Base-by-base conservation (phyloP, 768 basidiomycete species). In the Inosperma sp. region DNA sequence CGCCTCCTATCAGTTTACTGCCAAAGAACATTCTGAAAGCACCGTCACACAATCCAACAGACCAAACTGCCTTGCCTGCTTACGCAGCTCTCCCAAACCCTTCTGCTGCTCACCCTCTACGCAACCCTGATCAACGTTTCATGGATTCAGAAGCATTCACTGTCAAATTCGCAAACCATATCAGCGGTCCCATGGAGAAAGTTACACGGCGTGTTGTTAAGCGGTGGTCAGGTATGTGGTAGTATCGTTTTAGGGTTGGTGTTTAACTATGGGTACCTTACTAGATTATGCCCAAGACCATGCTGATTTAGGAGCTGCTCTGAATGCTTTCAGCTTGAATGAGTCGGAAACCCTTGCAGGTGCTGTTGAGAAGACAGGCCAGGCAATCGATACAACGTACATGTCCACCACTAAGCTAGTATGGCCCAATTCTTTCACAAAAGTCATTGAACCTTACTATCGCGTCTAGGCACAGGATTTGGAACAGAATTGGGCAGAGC, bases 1-100 rank as follows among this genome's bases (percentile, higher is more conserved):
- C 93, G 1, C 90, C 93, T 6, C 96, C 96, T 1, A 65, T 98
- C 51, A 92, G 93, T 2, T 73, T 85, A 36, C 72, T 98, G 2
- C 96, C 96, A 3, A 98, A 96, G 79, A 97, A 97, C 66, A 85
- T 92, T 10, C 77, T 99, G 41, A 93, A 93, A 64, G 93, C 95
- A 0, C 93, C 96, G 3, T 89, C 94, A 2, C 90, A 96, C 67
- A 89, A 93, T 64, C 94, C 96, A 5, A 91, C 92, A 4, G 89
- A 94, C 63, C 77, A 80, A 57, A 78, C 74, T 51, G 78, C 81
- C 19, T 80, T 84, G 1, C 69, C 80, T 22, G 85, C 90, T 1
- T 96, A 95, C 62, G 77, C 82, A 37, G 86, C 84, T 14, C 78
- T 99, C 26, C 93, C 96, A 4, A 89, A 87, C 53, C 95, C 96